Conservation (phyloP, 441 rosid species). For the Bruguiera hainesii region DNA sequence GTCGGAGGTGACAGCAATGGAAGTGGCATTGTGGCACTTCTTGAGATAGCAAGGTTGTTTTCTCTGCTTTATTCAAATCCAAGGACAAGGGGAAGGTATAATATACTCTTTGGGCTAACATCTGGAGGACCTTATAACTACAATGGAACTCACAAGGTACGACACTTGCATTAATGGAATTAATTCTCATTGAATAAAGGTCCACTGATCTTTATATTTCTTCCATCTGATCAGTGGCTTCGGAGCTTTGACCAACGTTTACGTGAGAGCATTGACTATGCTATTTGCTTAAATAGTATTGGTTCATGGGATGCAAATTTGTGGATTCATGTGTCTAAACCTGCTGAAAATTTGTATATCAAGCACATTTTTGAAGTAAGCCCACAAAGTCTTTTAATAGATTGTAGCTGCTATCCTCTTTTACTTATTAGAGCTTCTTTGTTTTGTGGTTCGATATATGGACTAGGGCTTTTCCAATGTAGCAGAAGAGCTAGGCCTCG, state of each 20-base stretch:
- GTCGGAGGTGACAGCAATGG: constrained; percentile 98
- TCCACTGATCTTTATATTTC: constrained; percentile 15
- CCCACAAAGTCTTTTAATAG: constrained; percentile 3
- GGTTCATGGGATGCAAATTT: constrained; percentile 78
- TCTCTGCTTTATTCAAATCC: constrained; percentile 90
- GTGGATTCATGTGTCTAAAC: constrained; percentile 89
- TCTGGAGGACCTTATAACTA: constrained; percentile 98
- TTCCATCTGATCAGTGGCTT: constrained; percentile 70
- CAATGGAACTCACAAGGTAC: constrained; percentile 94
- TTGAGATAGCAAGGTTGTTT: constrained; percentile 93
- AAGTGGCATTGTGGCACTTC: constrained; percentile 90
- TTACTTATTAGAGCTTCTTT: constrained; percentile 16
- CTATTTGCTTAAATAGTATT: constrained; percentile 90
- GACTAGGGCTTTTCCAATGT: constrained; percentile 76
- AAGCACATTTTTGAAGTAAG: constrained; percentile 92
- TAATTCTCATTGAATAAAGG: not conserved
- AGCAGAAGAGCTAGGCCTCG: constrained; percentile 69
- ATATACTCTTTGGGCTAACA: constrained; percentile 88
- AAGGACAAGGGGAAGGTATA: constrained; percentile 91
- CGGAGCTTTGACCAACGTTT: constrained; percentile 92
- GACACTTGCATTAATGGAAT: constrained; percentile 18
- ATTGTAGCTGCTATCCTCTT: constrained; percentile 5
- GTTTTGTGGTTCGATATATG: constrained; percentile 24
- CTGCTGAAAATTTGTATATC: constrained; percentile 86
- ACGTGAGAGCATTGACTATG: constrained; percentile 96